Conservation (phyloP, 2,329 filamentous ascomycete species). For the Hansfordia pulvinata region DNA sequence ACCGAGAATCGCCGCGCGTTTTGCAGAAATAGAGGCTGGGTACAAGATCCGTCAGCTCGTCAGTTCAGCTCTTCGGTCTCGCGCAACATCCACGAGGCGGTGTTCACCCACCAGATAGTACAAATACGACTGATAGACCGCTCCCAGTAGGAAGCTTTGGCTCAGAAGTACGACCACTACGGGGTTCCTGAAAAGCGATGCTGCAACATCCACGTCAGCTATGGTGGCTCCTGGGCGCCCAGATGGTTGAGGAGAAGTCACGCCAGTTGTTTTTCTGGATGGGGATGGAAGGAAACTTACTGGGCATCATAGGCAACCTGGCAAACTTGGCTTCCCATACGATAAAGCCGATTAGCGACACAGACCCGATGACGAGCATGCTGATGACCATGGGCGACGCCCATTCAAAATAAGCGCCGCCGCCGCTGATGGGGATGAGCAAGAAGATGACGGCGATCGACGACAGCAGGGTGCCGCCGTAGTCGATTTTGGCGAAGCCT, state of each 20-base stretch:
- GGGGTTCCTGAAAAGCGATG: slow-evolving; percentile 39
- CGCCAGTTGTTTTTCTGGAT: too few relatives aligned
- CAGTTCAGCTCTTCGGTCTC: too few relatives aligned
- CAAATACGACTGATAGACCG: slow-evolving; percentile 42
- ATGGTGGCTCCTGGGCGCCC: too few relatives aligned
- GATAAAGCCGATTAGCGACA: slow-evolving; percentile 32
- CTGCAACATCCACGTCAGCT: too few relatives aligned
- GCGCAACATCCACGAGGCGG: too few relatives aligned
- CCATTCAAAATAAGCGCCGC: slow-evolving; percentile 41
- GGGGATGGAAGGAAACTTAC: too few relatives aligned
- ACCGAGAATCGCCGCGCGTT: slow-evolving; percentile 27
- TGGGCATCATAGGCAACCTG: slow-evolving; percentile 42
- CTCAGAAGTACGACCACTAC: slow-evolving; percentile 39
- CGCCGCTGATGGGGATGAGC: slow-evolving; percentile 48
- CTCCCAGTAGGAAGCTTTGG: slow-evolving; percentile 46
- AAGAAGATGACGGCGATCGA: slow-evolving; percentile 43
- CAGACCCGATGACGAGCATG: slow-evolving; percentile 37
- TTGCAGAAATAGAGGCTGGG: slow-evolving; percentile 48
- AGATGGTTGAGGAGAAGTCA: too few relatives aligned
- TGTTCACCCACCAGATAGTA: too few relatives aligned
- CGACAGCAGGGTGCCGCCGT: slow-evolving; percentile 38
- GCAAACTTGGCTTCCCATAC: slow-evolving; percentile 42
- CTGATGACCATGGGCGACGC: slow-evolving; percentile 41
- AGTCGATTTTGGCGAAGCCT: slow-evolving; percentile 43
- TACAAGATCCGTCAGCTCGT: too few relatives aligned